Conservation (phyloP, 345 rosid genomes). For the Balakata baccata region DNA sequence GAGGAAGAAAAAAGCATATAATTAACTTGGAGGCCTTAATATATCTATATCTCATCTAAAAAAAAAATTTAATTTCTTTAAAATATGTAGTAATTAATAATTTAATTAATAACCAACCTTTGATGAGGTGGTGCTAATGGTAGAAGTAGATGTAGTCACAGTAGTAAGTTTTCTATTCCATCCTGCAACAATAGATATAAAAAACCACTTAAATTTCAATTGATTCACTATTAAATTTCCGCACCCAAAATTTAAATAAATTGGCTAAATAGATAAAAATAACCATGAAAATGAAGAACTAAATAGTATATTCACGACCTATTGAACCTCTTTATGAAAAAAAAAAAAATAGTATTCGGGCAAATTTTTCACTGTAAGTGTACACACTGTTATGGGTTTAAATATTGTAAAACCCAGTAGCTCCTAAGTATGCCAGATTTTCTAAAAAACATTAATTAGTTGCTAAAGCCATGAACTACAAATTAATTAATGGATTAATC, state of each 20-base stretch:
- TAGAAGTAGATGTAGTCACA: slow-evolving; percentile 15
- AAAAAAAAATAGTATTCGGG: background rate
- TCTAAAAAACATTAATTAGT: no score
- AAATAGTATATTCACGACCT: no score
- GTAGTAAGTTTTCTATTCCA: slow-evolving; percentile 32
- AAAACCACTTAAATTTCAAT: background rate
- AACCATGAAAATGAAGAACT: no score
- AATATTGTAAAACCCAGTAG: slow-evolving; percentile 1
- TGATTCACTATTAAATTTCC: background rate
- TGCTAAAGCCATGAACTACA: no score
- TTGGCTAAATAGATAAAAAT: background rate
- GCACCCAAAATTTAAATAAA: background rate
- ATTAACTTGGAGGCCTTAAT: background rate
- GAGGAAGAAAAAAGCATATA: background rate
- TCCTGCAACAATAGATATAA: slow-evolving; percentile 13
- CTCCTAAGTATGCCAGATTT: background rate
- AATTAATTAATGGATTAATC: no score
- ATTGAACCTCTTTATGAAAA: no score
- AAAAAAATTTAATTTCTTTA: no score
- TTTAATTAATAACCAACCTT: slow-evolving; percentile 27
- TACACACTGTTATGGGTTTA: slow-evolving; percentile 11
- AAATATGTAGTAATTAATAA: background rate
- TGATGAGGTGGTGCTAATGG: slow-evolving; percentile 18
- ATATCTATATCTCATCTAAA: no score
- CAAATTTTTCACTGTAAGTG: background rate